phyloP scores from a whole-genome alignment of 139 green algal species.

The Pleodorina starrii region DNA sequence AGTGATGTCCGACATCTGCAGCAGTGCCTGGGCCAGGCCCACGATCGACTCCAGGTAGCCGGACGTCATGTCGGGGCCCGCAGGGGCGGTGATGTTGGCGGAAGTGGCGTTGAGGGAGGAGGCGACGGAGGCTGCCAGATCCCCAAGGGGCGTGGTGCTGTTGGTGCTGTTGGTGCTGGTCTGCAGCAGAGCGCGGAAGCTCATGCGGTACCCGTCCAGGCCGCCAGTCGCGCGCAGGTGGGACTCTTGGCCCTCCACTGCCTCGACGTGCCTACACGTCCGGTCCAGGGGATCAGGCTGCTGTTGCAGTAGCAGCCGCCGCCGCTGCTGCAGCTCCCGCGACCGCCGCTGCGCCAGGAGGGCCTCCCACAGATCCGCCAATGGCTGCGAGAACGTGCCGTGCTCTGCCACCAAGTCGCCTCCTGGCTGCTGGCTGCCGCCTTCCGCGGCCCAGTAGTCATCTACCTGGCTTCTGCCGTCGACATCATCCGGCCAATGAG shows the following conservation, averaged over 20 bases:
- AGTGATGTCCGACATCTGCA: not conserved
- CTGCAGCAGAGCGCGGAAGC: conserved; percentile 5
- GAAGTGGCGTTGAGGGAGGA: not conserved
- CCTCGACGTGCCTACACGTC: not conserved
- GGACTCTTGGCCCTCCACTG: not conserved
- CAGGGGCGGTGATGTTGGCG: not conserved
- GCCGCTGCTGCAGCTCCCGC: not conserved
- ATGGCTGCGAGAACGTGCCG: not conserved
- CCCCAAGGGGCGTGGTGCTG: not conserved
- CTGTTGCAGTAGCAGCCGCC: not conserved
- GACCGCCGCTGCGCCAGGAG: not conserved
- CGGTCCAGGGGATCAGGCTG: not conserved
- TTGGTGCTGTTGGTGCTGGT: not conserved
- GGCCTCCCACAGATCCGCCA: not conserved
- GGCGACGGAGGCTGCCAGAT: not conserved
- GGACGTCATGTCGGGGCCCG: not conserved
- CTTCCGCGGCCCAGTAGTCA: not conserved
- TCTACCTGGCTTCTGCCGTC: not conserved
- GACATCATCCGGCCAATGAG: not conserved
- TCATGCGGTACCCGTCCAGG: not conserved
- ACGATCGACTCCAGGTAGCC: not conserved
- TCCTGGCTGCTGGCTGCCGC: not conserved
- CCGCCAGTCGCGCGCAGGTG: not conserved
- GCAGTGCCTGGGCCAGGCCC: not conserved
- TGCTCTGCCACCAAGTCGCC: not conserved